These are phyloP conservation scores for Diaporthe sp. DNA, from an alignment of 2,329 filamentous ascomycete species.

Conservation along the genomic window DNA sequence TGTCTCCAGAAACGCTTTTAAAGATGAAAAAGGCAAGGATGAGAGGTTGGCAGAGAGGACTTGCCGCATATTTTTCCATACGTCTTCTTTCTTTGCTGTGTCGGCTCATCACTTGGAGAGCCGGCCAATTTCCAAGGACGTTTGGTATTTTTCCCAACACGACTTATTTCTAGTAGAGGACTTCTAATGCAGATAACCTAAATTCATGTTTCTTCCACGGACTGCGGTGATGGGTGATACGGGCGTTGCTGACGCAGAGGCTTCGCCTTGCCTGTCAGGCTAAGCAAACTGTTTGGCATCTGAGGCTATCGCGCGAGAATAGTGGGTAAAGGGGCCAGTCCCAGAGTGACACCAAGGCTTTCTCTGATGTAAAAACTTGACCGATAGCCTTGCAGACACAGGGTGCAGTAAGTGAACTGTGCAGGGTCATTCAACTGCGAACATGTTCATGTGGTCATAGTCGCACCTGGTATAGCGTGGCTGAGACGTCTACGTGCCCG, in stretches of 20 bases:
- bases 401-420: background rate
- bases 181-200: constrained; percentile 75
- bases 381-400: background rate
- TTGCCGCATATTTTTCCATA: constrained; percentile 43
- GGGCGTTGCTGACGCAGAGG: background rate
- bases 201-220: constrained; percentile 52
- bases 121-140: constrained; percentile 42
- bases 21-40: constrained; percentile 38
- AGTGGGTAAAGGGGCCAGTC: background rate
- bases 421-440: background rate
- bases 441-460: background rate
- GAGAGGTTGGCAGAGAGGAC: constrained; percentile 35
- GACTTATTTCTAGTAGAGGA: constrained; percentile 66
- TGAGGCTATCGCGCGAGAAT: background rate
- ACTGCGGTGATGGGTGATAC: background rate
- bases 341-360: background rate
- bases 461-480: background rate
- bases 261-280: background rate
- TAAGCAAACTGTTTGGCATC: background rate
- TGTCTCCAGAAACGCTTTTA: constrained; percentile 44
- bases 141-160: constrained; percentile 56
- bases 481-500: background rate
- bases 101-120: constrained; percentile 36
- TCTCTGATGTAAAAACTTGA: too few species aligned
- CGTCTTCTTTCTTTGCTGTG: constrained; percentile 48